These are phyloP conservation scores for Trichoderma polysporum DNA, from an alignment of 2,329 filamentous ascomycete species.

Conservation along the genomic window DNA sequence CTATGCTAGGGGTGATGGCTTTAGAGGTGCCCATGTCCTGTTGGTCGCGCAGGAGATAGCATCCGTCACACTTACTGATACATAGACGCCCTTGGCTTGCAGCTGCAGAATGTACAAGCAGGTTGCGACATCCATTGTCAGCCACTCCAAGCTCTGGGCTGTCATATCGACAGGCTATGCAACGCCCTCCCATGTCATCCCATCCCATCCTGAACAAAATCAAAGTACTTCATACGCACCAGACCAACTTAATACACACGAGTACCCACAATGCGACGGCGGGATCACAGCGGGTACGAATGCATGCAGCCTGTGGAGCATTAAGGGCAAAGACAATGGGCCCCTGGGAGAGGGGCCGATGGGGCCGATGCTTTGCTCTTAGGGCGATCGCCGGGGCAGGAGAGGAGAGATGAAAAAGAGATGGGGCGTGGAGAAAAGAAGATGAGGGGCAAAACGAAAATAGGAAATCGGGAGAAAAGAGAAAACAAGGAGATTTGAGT, in stretches of 20 bases:
- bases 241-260: background rate
- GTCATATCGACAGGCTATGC: background rate
- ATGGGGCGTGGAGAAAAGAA: constrained; percentile 5
- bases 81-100: background rate
- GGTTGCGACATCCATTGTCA: background rate
- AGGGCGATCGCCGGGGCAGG: constrained; percentile 3
- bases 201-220: background rate
- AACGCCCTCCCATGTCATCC: background rate
- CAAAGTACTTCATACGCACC: background rate
- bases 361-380: constrained; percentile 14
- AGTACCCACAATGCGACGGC: background rate
- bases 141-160: background rate
- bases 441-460: background rate
- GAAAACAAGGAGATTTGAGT: background rate
- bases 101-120: background rate
- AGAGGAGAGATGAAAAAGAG: constrained; percentile 6
- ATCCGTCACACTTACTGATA: background rate
- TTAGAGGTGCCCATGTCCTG: background rate
- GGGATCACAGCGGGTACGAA: constrained; percentile 15
- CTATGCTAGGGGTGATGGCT: background rate
- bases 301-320: constrained; percentile 4
- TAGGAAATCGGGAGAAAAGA: background rate
- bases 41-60: background rate
- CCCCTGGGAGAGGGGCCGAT: constrained; percentile 15
- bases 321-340: constrained; percentile 4